phyloP scores from a whole-genome alignment of 2,329 filamentous ascomycete genomes.

The Anthostomella pinea region DNA sequence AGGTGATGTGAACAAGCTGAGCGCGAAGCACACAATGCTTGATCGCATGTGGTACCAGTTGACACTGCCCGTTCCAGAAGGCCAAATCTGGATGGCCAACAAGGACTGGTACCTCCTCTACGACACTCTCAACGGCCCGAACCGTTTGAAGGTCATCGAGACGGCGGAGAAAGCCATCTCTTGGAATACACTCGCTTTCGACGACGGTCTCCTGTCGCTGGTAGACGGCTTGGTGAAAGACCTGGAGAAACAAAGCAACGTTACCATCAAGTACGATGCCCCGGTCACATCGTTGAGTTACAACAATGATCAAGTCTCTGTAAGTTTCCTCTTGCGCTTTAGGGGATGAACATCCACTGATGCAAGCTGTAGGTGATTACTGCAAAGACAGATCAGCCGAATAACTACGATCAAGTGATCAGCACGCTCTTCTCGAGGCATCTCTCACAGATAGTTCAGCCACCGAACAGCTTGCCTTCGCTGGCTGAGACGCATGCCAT shows the following conservation, averaged over 20 bases:
- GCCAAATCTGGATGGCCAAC: slow-evolving; percentile 7
- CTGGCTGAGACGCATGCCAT: slow-evolving; percentile 61
- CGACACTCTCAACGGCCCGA: slow-evolving; percentile 24
- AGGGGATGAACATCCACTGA: not conserved
- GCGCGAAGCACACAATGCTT: slow-evolving; percentile 63
- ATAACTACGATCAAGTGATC: slow-evolving; percentile 56
- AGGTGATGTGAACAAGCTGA: slow-evolving; percentile 80
- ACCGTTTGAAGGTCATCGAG: slow-evolving; percentile 15
- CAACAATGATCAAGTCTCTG: slow-evolving; percentile 39
- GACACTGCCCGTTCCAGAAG: slow-evolving; percentile 7
- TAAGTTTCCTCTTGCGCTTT: slow-evolving; percentile 28
- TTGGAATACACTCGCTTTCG: slow-evolving; percentile 46
- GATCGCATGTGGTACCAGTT: slow-evolving; percentile 45
- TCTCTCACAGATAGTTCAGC: slow-evolving; percentile 38
- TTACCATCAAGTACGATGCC: slow-evolving; percentile 52
- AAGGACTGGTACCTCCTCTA: slow-evolving; percentile 20
- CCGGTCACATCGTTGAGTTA: slow-evolving; percentile 47
- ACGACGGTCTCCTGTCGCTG: slow-evolving; percentile 62
- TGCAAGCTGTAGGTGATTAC: slow-evolving; percentile 29
- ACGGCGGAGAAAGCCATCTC: slow-evolving; percentile 28
- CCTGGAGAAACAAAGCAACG: slow-evolving; percentile 53
- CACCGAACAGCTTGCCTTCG: slow-evolving; percentile 39
- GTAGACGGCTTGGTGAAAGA: slow-evolving; percentile 50
- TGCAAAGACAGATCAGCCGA: slow-evolving; percentile 18
- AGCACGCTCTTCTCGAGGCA: slow-evolving; percentile 57